phyloP scores from a whole-genome alignment of 805 yeast genomes.

The Monosporozyma solicola region DNA sequence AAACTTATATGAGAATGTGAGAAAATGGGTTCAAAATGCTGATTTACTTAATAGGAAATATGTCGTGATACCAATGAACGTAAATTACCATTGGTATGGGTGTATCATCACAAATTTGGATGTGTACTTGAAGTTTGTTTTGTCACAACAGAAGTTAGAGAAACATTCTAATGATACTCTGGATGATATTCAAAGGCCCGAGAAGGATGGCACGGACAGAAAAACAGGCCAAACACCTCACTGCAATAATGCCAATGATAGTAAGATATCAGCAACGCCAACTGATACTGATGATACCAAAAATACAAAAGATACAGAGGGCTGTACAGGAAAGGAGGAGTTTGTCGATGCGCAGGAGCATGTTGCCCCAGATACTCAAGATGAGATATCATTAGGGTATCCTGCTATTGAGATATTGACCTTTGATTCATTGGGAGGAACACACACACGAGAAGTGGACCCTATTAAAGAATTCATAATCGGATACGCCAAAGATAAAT shows the following conservation, averaged over 20 bases:
- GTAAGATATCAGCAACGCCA: background rate
- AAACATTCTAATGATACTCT: background rate
- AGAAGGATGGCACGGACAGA: background rate
- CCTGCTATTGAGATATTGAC: constrained; percentile 40
- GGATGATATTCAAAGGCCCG: background rate
- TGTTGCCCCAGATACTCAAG: background rate
- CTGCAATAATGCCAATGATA: background rate
- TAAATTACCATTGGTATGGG: constrained; percentile 80
- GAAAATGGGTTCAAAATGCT: constrained; percentile 68
- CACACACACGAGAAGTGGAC: constrained; percentile 41
- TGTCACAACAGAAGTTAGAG: background rate
- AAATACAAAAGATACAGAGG: background rate
- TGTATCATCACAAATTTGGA: constrained; percentile 55
- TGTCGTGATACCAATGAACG: constrained; percentile 74
- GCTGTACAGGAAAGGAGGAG: background rate
- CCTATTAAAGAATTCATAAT: constrained; percentile 53
- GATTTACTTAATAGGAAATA: constrained; percentile 51
- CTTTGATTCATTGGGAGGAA: constrained; percentile 66
- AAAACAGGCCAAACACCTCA: background rate
- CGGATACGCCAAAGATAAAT: constrained; percentile 61
- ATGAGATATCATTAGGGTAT: constrained; percentile 11
- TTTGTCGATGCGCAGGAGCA: background rate
- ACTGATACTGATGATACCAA: background rate
- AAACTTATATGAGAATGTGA: constrained; percentile 51
- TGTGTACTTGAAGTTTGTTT: constrained; percentile 12